Base-by-base conservation (phyloP, 2,329 filamentous ascomycete genomes). In the Xylaria sp. region DNA sequence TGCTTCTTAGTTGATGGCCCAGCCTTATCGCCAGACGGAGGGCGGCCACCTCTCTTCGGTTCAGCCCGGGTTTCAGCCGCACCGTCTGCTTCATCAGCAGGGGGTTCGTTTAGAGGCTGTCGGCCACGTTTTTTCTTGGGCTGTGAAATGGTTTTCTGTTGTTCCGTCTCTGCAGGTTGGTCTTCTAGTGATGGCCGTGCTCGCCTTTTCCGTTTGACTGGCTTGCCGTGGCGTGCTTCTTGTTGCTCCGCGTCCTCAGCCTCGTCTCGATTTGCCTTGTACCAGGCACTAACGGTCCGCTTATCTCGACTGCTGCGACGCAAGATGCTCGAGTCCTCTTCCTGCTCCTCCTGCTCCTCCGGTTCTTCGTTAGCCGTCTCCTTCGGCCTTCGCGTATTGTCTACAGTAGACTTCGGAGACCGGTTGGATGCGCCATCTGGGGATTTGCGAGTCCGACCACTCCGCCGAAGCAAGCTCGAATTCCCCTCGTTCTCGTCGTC, bases 401-500 rank as follows among this genome's bases (percentile, higher is more conserved):
- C n/a, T n/a, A n/a, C n/a, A n/a, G n/a, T n/a, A n/a, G n/a, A n/a
- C n/a, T n/a, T n/a, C n/a, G n/a, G n/a, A n/a, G n/a, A n/a, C n/a
- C n/a, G n/a, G n/a, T n/a, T n/a, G n/a, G n/a, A n/a, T n/a, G n/a
- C n/a, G n/a, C n/a, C n/a, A n/a, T 39, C 42, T 17, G 44, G 51
- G 4, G 59, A 57, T 17, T 51, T 56, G 13, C 60, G 57, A 52
- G 59, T 38, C 44, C 63, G 63, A 44, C 57, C 59, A 50, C 64
- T 67, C 2, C 65, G 54, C 44, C 65, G 57, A 21, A 66, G 62
- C 29, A 67, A 47, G 17, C 63, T 68, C 2, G 65, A 64, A 26
- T 66, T 50, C 2, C 48, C 64, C 43, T 70, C 67, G n/a, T 68
- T 62, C 44, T 69, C 67, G 26, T 69, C 65, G 26, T 69, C 68